Evolutionary conservation across 2,329 filamentous ascomycete species (phyloP), one percentile per base, ranked within the genome.

Genomic region (Fusarium sp.): DNA sequence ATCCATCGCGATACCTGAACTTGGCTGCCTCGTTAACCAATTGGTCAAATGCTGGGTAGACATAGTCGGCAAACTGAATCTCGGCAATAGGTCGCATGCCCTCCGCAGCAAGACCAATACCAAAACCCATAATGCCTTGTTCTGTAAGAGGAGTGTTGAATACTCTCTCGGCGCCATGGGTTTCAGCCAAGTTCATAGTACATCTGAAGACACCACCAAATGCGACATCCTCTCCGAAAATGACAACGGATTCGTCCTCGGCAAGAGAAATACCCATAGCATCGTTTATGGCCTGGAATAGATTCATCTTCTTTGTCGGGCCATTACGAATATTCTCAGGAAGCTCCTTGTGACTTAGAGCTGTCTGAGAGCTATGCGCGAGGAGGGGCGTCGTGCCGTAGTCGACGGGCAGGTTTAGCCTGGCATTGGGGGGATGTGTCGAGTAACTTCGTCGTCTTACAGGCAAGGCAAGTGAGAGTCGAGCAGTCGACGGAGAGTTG

Each of bases 121-220:
- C 96, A 77, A 98, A 98, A 0, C 96, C 96, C 63, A 97, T 87
- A 71, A 99, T 95, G 2, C 95, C 96, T 81, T 98, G 96, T 79
- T 99, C 96, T 34, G 91, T 93, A 72, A 99, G 82, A 1, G 96
- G 96, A 20, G 94, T 98, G 81, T 99, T 98, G 85, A 99, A 99
- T 34, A 99, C 94, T 61, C 96, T 87, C 61, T 96, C 92, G 4
- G 89, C 87, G 11, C 96, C 96, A 79, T 96, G 97, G 59, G 93
- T 93, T 67, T 94, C 92, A 32, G 94, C 90, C 18, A 99, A 86
- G 74, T 94, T 93, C 90, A 96, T 95, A 32, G 93, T 95, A 81
- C 94, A 98, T 60, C 96, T 88, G 77, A 99, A 99, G 18, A 99
- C 96, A 57, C 96, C 96, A 44, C 96, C 96, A 70, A 99, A 99